Evolutionary conservation across 1,139 yeast species (phyloP), one percentile per base, ranked within the genome.

Genomic region (Nakaseomyces kungkrabaensis): DNA sequence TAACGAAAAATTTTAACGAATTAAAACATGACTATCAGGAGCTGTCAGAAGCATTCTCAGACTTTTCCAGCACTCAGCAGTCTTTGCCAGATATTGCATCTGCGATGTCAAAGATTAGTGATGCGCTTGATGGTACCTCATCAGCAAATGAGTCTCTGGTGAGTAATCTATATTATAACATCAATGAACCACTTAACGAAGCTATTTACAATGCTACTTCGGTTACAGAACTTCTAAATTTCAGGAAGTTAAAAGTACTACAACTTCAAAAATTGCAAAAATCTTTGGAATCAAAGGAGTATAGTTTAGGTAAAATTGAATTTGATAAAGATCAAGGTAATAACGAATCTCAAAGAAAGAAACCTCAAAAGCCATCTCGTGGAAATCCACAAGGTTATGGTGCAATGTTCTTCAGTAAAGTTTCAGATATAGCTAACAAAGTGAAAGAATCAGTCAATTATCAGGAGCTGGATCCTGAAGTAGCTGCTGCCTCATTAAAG

Each of bases 111-210:
- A 78, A 80, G 54, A 76, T 87, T 11, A 96, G 97, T 4, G 88
- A 84, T 61, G 82, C 85, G 0, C 82, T 85, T 59, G 96, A 88
- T 62, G 76, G 85, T 43, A 79, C 82, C 36, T 82, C 80, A 51
- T 72, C 83, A 42, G 75, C 85, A 11, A 74, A 88, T 38, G 85
- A 82, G 54, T 73, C 80, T 4, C 72, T 90, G 25, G 81, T 84
- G n/a, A 77, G 80, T 40, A 78, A 80, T 45, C 71, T 90, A 45
- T 82, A 86, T 54, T 78, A 87, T 8, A 79, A 81, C 50, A 82
- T 89, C 57, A 77, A 87, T 40, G 97, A 90, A 62, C 95, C 95
- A 4, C 70, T 90, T 34, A 82, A 86, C 5, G 97, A 90, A 62
- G 78, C 86, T 17, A 89, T 85, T 11, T 88, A 85, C 59, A 81